phyloP scores from a whole-genome alignment of 1,139 yeast species.

The Saccharomyces hybrid region DNA sequence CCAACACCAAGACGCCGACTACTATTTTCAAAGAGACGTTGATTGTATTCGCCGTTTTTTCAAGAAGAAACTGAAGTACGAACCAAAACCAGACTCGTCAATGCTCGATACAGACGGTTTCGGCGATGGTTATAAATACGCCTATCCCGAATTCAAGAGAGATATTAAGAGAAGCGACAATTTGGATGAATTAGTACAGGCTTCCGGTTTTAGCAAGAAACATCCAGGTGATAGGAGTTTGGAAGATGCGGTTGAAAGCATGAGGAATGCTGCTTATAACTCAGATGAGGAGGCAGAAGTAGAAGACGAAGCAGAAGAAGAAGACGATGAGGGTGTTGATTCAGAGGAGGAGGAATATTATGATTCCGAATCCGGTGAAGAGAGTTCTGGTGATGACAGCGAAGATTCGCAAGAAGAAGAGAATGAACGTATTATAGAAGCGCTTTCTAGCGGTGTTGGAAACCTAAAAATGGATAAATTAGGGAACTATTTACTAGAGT shows the following conservation, averaged over 20 bases:
- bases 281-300: slow-evolving; percentile 24
- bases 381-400: slow-evolving; percentile 31
- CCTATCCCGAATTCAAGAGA: slow-evolving; percentile 71
- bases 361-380: slow-evolving; percentile 11
- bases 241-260: slow-evolving; percentile 61
- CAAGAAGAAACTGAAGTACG: slow-evolving; percentile 65
- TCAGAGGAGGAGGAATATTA: slow-evolving; percentile 27
- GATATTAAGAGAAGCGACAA: slow-evolving; percentile 63
- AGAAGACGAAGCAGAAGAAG: slow-evolving; percentile 17
- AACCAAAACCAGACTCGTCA: slow-evolving; percentile 52
- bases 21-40: slow-evolving; percentile 85
- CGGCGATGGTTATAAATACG: slow-evolving; percentile 70
- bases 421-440: slow-evolving; percentile 65
- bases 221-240: slow-evolving; percentile 55
- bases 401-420: slow-evolving; percentile 43
- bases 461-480: slow-evolving; percentile 68
- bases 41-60: slow-evolving; percentile 81
- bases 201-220: slow-evolving; percentile 83
- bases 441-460: slow-evolving; percentile 52
- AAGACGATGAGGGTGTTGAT: slow-evolving; percentile 28
- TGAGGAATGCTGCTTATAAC: slow-evolving; percentile 44
- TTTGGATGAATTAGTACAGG: slow-evolving; percentile 80
- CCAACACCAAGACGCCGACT: slow-evolving; percentile 81
- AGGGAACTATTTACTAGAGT: slow-evolving; percentile 68
- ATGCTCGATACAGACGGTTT: slow-evolving; percentile 72